These are phyloP conservation scores for Dacryopinax primogenitus DNA, from an alignment of 768 basidiomycete genomes.

Conservation along the genomic window DNA sequence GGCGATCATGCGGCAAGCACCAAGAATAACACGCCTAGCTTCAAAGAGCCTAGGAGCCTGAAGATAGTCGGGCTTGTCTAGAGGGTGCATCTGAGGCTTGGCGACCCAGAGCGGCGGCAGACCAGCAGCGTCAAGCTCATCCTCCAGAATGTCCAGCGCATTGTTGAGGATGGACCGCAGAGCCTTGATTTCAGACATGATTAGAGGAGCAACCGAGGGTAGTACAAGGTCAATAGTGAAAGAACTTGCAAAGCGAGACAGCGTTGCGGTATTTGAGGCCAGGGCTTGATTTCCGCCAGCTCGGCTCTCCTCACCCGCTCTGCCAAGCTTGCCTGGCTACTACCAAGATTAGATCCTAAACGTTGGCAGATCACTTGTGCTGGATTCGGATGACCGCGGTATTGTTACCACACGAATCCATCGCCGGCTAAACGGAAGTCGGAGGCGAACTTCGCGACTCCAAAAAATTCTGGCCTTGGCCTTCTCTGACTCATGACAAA, in stretches of 20 bases:
- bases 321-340: not conserved
- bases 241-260: not conserved
- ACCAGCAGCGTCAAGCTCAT: not conserved
- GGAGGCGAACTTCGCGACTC: not conserved
- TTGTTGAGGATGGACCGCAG: constrained; percentile 2
- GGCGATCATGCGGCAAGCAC: not conserved
- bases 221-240: not conserved
- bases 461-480: not conserved
- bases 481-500: too few relatives aligned
- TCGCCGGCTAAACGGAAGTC: not conserved
- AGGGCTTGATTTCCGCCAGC: not conserved
- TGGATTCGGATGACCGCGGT: not conserved
- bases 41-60: not conserved
- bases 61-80: not conserved
- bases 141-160: not conserved
- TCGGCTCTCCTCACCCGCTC: not conserved
- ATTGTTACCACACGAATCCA: not conserved
- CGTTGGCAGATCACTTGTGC: not conserved
- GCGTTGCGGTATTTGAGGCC: not conserved
- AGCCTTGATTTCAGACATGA: not conserved
- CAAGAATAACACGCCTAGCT: not conserved
- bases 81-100: not conserved
- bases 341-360: not conserved
- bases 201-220: too few relatives aligned
- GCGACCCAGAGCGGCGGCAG: not conserved